Base-by-base conservation (phyloP, 176 grass and related monocot genomes). In the Oryza glumipatula region DNA sequence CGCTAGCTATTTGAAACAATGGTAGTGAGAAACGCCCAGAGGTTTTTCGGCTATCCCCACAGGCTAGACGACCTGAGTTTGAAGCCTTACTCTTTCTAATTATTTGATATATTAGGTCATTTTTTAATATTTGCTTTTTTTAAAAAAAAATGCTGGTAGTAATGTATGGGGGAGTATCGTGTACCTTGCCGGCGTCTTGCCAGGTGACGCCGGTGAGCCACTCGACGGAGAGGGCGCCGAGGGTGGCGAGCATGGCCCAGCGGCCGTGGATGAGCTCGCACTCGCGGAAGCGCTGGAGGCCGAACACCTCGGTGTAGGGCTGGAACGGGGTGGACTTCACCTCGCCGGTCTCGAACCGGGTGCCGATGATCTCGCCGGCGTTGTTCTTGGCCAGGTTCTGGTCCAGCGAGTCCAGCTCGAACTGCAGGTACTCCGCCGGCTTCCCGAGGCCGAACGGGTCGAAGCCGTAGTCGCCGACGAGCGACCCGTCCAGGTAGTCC, bases 101-200 rank as follows among this genome's bases (percentile, higher is more conserved):
- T 32, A 32, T 32, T 32, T 32, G 30, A 32, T 32, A 32, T 32
- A 32, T 3, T 32, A 32, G 30, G 30, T 32, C 2, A 32, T 32
- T 32, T 32, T 32, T 32, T 32, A 32, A 32, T 28, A 28, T 28
- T 28, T 28, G 28, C 28, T 28, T 28, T 28, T 28, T 28, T n/a
- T n/a, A n/a, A 28, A 28, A 28, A 28, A 28, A 35, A 35, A 35
- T 4, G 4, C 33, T 36, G 11, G 45, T 52, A 56, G 10, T 56
- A 8, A 21, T 56, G 52, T 56, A 22, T 61, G 0, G 17, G 7
- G 7, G 56, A 39, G 41, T 9, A 9, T 43, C 4, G 26, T 38
- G 0, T 85, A 98, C 96, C 96, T 98, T 98, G 32, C 96, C 96
- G 43, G 96, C 96, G n/a, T 98, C 96, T 82, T 98, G 96, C 96